These are phyloP conservation scores for Mortierella alpina DNA, from an alignment of 192 early-diverging fungal genomes.

Conservation along the genomic window DNA sequence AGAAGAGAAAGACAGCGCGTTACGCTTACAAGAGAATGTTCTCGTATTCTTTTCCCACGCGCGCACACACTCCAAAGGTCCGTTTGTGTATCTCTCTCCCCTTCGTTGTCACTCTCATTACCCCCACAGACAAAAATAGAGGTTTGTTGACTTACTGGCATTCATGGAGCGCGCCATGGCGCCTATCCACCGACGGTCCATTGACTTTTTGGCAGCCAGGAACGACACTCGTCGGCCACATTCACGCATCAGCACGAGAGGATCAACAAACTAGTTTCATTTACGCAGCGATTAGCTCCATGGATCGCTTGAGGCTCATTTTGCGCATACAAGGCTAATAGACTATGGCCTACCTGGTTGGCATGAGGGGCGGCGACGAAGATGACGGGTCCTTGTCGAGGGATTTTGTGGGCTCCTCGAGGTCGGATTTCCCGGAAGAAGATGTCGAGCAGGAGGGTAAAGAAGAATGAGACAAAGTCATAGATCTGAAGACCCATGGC, in stretches of 20 bases:
- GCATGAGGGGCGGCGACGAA: constrained; percentile 89
- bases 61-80: not conserved
- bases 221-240: constrained; percentile 83
- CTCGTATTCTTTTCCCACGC: not conserved
- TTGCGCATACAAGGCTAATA: constrained; percentile 10
- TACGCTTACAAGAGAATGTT: too few relatives aligned
- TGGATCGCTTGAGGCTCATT: not conserved
- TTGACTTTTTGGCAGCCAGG: constrained; percentile 86
- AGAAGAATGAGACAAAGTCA: constrained; percentile 75
- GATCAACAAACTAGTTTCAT: constrained; percentile 88
- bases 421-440: constrained; percentile 93
- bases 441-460: constrained; percentile 74
- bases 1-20: too few relatives aligned
- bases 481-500: constrained; percentile 66
- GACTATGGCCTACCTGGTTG: constrained; percentile 68
- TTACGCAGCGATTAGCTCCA: not conserved
- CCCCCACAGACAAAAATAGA: too few relatives aligned
- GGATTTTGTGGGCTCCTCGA: constrained; percentile 85
- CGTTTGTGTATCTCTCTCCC: too few relatives aligned
- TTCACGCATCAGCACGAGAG: constrained; percentile 86
- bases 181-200: constrained; percentile 88
- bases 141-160: constrained; percentile 70
- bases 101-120: too few relatives aligned
- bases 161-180: constrained; percentile 78
- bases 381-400: constrained; percentile 89